Conservation (phyloP, 2,329 filamentous ascomycete species). For the Cladosporium sp. region DNA sequence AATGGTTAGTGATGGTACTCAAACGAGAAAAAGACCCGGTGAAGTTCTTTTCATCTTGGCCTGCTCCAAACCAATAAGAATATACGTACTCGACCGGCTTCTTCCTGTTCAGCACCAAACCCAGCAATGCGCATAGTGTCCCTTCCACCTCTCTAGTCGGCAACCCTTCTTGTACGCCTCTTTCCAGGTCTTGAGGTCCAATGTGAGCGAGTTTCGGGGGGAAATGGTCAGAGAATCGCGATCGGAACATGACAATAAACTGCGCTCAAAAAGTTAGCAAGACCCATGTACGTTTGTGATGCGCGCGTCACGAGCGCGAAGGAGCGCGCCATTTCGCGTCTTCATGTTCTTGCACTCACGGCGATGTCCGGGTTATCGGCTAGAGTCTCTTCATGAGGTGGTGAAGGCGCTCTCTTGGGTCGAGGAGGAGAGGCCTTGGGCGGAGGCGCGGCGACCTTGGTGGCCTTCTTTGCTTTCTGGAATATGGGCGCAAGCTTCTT, state of each 20-base stretch:
- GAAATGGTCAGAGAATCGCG: constrained; percentile 85
- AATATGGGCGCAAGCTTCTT: constrained; percentile 35
- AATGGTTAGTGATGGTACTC: not conserved
- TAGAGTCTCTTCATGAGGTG: constrained; percentile 82
- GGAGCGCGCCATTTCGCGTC: constrained; percentile 28
- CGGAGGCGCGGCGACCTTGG: constrained; percentile 43
- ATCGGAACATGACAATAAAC: constrained; percentile 98
- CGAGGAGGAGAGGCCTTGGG: constrained; percentile 31
- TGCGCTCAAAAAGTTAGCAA: constrained; percentile 46
- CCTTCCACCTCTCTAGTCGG: constrained; percentile 83
- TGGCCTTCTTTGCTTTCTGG: constrained; percentile 36
- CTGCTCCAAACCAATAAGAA: constrained; percentile 10
- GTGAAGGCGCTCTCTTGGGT: constrained; percentile 74
- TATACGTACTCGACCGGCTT: constrained; percentile 90
- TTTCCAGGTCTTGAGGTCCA: constrained; percentile 91
- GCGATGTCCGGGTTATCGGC: constrained; percentile 90
- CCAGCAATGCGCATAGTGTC: constrained; percentile 82
- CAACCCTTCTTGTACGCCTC: constrained; percentile 69
- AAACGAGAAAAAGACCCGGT: too few relatives aligned
- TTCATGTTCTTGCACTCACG: constrained; percentile 54
- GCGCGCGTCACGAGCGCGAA: constrained; percentile 28
- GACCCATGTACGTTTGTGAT: constrained; percentile 18
- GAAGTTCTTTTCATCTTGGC: not conserved
- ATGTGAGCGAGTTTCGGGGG: constrained; percentile 83
- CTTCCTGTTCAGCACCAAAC: constrained; percentile 89